Conservation (phyloP, 176 grass and related monocot genomes). For the Lolium rigidum region DNA sequence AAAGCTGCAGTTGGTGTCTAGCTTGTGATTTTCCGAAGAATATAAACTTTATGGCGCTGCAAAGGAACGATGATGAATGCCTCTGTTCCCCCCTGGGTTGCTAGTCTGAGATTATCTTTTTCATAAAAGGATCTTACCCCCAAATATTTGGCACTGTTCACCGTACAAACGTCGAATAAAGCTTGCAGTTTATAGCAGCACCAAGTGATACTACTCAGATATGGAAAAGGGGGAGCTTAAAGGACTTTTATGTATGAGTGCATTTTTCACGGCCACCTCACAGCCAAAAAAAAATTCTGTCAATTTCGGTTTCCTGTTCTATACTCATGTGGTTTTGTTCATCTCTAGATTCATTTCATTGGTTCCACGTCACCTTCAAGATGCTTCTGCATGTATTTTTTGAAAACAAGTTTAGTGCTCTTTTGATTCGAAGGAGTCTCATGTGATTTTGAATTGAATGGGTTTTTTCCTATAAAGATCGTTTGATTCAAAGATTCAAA, state of each 20-base stretch:
- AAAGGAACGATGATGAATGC: constrained; percentile 31
- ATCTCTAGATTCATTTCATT: background rate
- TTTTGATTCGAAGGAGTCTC: background rate
- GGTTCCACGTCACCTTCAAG: background rate
- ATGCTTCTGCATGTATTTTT: background rate
- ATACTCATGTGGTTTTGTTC: background rate
- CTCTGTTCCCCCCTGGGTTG: background rate
- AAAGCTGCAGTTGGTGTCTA: constrained; percentile 27
- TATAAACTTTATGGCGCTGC: constrained; percentile 4
- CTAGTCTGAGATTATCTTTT: constrained; percentile 5
- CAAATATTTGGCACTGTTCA: constrained; percentile 36
- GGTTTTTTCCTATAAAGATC: background rate
- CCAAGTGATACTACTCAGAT: background rate
- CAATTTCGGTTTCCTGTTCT: background rate
- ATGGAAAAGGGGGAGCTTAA: background rate
- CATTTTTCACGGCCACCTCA: background rate
- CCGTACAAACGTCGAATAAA: constrained; percentile 23
- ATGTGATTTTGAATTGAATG: background rate
- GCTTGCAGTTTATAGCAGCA: background rate
- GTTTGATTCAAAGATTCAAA: background rate
- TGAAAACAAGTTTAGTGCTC: too few species aligned
- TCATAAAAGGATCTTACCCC: constrained; percentile 20
- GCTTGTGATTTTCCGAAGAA: constrained; percentile 34
- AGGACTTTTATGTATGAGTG: background rate
- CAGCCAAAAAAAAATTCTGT: background rate